phyloP scores from a whole-genome alignment of 179 eudicot genomes.

The Nepenthes alata region DNA sequence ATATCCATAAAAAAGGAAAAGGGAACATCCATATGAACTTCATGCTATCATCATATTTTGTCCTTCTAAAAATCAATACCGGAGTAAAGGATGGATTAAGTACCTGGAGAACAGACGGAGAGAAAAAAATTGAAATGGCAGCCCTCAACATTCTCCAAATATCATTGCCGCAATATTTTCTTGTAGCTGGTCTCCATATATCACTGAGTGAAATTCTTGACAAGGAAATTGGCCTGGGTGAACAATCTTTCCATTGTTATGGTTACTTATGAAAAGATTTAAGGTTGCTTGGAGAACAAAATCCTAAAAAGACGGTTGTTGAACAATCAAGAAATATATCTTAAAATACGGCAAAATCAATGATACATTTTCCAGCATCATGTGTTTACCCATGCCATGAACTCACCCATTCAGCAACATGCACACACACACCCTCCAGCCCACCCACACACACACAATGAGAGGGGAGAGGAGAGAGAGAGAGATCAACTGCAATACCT shows the following conservation, averaged over 20 bases:
- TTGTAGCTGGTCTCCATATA: slow-evolving; percentile 87
- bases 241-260: not conserved
- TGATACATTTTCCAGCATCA: not conserved
- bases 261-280: too few species aligned
- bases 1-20: too few species aligned
- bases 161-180: slow-evolving; percentile 56
- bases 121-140: slow-evolving; percentile 62
- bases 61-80: not conserved
- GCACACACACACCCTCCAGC: not conserved
- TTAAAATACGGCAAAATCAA: not conserved
- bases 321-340: not conserved
- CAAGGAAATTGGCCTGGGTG: slow-evolving; percentile 63
- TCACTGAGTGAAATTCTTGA: slow-evolving; percentile 82
- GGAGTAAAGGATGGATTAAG: slow-evolving; percentile 1
- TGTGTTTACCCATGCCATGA: too few species aligned
- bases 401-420: not conserved
- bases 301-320: too few species aligned
- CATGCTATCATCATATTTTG: too few species aligned
- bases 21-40: too few species aligned
- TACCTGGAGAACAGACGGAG: slow-evolving; percentile 82
- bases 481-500: slow-evolving; percentile 29
- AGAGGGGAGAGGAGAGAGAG: not conserved
- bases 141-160: slow-evolving; percentile 65
- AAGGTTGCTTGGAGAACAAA: too few species aligned
- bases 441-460: not conserved